Base-by-base conservation (phyloP, 2,329 filamentous ascomycete genomes). In the Alternaria brassicae region DNA sequence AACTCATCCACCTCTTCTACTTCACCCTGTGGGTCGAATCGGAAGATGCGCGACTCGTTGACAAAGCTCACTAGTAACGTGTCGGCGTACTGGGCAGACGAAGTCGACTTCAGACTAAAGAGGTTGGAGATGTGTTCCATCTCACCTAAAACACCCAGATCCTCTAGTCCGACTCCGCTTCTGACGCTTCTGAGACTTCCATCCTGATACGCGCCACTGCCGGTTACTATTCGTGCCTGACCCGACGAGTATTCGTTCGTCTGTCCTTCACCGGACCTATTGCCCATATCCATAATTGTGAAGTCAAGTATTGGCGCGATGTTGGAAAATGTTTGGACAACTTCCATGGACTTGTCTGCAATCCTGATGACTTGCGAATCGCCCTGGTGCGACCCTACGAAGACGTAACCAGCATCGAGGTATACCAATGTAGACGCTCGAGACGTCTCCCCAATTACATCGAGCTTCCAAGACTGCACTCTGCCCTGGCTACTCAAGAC, bases 231-330 rank as follows among this genome's bases (percentile, higher is more conserved):
- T 37, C 93, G 87, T 44, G 95, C 93, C 78, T 99, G 94, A 0
- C 95, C 95, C 0, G 94, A 97, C 0, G 93, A 96, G 72, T 97
- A 99, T 62, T 95, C 91, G 70, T 95, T 96, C 3, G 89, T 90
- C 17, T 92, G 89, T 8, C 84, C 87, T 63, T 95, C 90, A 21
- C 89, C 89, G 60, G 91, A 89, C 56, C 92, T 85, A 68, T 92
- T 93, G 0, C 93, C 94, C 84, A 98, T 91, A 72, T 98, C 95
- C 92, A 98, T 97, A 15, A 99, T 88, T 1, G 91, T 89, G 69
- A 99, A 97, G 74, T 99, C 95, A 37, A 98, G 80, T 40, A 99
- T 91, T 0, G 95, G 95, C 0, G 91, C 93, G 68, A 98, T 92
- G 72, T 97, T 99, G 3, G 86, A 81, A 56, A 96, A 83, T 0